Evolutionary conservation across 2,329 filamentous ascomycete species (phyloP).

Genomic region (Coniochaeta ligniaria): DNA sequence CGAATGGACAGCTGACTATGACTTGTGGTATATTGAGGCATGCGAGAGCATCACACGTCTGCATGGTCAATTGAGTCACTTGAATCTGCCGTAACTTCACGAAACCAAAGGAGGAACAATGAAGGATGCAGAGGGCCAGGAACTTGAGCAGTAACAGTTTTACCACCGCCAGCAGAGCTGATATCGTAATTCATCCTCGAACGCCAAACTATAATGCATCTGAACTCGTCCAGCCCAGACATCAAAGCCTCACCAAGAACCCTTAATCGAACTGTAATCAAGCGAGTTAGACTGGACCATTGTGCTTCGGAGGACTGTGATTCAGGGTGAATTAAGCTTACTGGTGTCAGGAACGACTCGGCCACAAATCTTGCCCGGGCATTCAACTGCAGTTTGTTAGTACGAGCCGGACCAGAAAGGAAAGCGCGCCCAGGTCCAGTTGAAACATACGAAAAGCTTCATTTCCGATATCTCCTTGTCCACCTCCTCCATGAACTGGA

Average conservation of each 20-base stretch:
- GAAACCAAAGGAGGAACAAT: not conserved
- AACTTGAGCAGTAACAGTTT: not conserved
- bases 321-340: conserved; percentile 10
- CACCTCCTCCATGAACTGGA: conserved; percentile 99
- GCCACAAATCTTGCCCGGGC: conserved; percentile 95
- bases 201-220: not conserved
- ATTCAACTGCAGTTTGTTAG: conserved; percentile 61
- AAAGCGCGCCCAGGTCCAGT: not conserved
- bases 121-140: not conserved
- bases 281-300: not conserved
- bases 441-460: conserved; percentile 86
- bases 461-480: conserved; percentile 99
- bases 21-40: not conserved
- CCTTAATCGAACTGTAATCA: conserved; percentile 14
- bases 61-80: not conserved
- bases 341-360: conserved; percentile 92
- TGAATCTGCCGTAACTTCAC: not conserved
- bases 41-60: not conserved
- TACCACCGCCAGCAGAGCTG: not conserved
- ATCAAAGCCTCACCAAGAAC: not conserved
- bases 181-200: conserved; percentile 1
- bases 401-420: conserved; percentile 3
- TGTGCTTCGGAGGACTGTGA: not conserved
- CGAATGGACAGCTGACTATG: not conserved
- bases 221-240: not conserved